Evolutionary conservation across 176 grass and related monocot genomes (phyloP), one percentile per base, ranked within the genome.

Genomic region (Avena insularis): DNA sequence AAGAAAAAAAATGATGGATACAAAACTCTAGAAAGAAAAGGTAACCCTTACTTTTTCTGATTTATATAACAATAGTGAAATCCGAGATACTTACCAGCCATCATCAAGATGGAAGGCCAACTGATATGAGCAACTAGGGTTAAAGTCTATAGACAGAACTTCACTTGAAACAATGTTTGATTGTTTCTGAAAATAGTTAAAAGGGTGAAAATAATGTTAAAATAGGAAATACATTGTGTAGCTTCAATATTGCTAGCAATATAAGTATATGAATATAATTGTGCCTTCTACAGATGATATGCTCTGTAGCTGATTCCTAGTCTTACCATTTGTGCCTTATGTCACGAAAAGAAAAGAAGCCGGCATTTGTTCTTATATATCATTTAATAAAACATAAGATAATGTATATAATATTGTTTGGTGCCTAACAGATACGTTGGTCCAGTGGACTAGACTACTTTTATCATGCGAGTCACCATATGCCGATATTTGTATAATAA

Each of bases 21-120:
- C 9, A 86, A 86, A 74, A 48, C 75, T 80, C 59, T 62, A 80
- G 20, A 43, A 88, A 82, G n/a, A 88, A 73, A 82, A 87, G 63
- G 17, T 40, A 68, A 36, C 46, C 21, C 9, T 83, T 83, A 25
- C 20, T 46, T 63, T 46, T 47, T 73, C 61, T 55, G 40, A 38
- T 21, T 21, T 57, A 57, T 11, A 76, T 16, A 90, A 62, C 70
- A 35, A 77, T 23, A 87, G 53, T 78, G 61, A 23, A 19, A 79
- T 25, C 40, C 7, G 38, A 81, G 45, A 79, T 82, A 88, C 85
- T 75, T 92, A 96, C 92, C 93, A 98, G 65, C 93, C 93, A 92
- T 95, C 90, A 58, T 94, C 96, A 84, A 96, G 92, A 91, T 98
- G 93, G 80, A 98, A 98, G 31, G 88, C 92, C 76, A 98, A 88